A percentile compares a stretch with the other conserved stretches of the same genome.
Conservation (phyloP, 2,329 filamentous ascomycete species). For the Cordyceps farinosa region DNA sequence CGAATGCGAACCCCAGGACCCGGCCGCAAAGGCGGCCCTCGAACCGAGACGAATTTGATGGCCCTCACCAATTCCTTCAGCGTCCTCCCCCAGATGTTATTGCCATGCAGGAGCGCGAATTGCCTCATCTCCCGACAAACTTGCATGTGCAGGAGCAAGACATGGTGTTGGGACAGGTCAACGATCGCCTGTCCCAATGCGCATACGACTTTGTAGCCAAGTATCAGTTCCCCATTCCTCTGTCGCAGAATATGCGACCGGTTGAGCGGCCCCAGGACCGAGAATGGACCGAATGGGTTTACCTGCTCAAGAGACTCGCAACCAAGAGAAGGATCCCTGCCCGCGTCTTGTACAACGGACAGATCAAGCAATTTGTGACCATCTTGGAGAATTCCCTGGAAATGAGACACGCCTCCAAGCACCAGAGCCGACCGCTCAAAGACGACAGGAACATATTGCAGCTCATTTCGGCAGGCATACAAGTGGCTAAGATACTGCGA, state of each 20-base stretch:
- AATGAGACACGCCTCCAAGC: slow-evolving; percentile 80
- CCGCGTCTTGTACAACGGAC: slow-evolving; percentile 78
- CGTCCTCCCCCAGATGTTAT: slow-evolving; percentile 67
- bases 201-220: slow-evolving; percentile 89
- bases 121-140: slow-evolving; percentile 79
- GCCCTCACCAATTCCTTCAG: slow-evolving; percentile 77
- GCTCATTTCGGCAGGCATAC: slow-evolving; percentile 80
- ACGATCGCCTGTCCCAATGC: slow-evolving; percentile 79
- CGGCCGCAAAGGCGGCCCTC: slow-evolving; percentile 65
- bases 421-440: slow-evolving; percentile 78
- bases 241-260: slow-evolving; percentile 77
- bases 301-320: slow-evolving; percentile 77
- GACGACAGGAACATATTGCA: slow-evolving; percentile 87
- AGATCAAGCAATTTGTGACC: slow-evolving; percentile 88
- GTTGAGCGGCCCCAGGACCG: slow-evolving; percentile 71
- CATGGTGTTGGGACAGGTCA: slow-evolving; percentile 73
- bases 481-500: slow-evolving; percentile 83
- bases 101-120: slow-evolving; percentile 72
- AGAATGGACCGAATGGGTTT: slow-evolving; percentile 92
- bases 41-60: slow-evolving; percentile 86
- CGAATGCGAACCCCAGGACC: slow-evolving; percentile 38
- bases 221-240: slow-evolving; percentile 84
- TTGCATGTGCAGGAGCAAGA: slow-evolving; percentile 82
- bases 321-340: slow-evolving; percentile 84
- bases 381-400: slow-evolving; percentile 84